Evolutionary conservation across 169 alveolate genomes (phyloP).

Genomic region (Cryptosporidium tyzzeri): DNA sequence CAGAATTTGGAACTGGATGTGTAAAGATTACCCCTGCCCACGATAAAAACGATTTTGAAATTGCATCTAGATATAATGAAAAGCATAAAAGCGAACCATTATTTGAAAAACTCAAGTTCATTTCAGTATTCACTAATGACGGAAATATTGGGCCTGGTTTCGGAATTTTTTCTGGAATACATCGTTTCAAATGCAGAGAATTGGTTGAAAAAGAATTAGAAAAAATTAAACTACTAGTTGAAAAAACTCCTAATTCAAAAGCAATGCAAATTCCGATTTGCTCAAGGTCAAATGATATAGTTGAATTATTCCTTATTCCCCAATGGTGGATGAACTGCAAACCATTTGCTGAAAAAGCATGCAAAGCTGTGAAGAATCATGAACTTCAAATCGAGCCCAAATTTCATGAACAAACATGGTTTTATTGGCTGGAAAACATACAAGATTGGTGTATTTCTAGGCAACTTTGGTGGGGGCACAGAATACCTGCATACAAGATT

Average conservation of each 20-base stretch:
- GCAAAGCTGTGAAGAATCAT: slow-evolving; percentile 91
- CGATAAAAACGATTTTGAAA: slow-evolving; percentile 98
- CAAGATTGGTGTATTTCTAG: slow-evolving; percentile 99
- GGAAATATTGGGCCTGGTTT: slow-evolving; percentile 96
- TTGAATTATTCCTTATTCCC: slow-evolving; percentile 98
- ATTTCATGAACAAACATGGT: slow-evolving; percentile 95
- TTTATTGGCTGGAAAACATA: slow-evolving; percentile 97
- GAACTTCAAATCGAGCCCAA: slow-evolving; percentile 94
- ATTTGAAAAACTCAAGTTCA: slow-evolving; percentile 81
- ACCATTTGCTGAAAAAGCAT: slow-evolving; percentile 93
- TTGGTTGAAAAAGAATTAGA: slow-evolving; percentile 92
- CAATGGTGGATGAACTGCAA: slow-evolving; percentile 99
- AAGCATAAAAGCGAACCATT: slow-evolving; percentile 46
- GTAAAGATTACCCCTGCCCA: slow-evolving; percentile 99
- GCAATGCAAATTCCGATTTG: slow-evolving; percentile 97
- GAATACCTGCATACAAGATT: slow-evolving; percentile 97
- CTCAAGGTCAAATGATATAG: slow-evolving; percentile 97
- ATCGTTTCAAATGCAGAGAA: slow-evolving; percentile 95
- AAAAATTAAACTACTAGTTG: slow-evolving; percentile 88
- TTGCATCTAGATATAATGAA: slow-evolving; percentile 94
- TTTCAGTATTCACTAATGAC: slow-evolving; percentile 94
- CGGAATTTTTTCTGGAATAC: slow-evolving; percentile 95
- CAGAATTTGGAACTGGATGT: slow-evolving; percentile 99
- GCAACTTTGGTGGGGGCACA: slow-evolving; percentile 99
- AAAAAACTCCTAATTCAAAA: slow-evolving; percentile 89